These are phyloP conservation scores for Morella rubra DNA, from an alignment of 306 rosid species.

Conservation along the genomic window DNA sequence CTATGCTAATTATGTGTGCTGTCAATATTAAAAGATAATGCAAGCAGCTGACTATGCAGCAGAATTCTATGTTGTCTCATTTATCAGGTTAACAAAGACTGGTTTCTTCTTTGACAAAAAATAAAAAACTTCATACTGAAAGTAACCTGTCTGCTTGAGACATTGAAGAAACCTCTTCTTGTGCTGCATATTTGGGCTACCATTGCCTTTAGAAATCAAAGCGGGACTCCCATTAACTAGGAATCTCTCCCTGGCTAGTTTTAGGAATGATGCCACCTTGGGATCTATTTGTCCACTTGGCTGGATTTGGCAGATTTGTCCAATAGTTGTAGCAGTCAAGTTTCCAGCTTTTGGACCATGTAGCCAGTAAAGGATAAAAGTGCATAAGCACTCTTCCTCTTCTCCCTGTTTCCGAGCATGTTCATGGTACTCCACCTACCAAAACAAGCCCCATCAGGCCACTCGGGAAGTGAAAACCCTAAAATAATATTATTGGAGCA, in stretches of 20 bases:
- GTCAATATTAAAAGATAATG: constrained; percentile 25
- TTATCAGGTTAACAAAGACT: background rate
- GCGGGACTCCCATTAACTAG: constrained; percentile 12
- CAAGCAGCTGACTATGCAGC: background rate
- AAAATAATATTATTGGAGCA: too few species aligned
- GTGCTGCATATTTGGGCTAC: constrained; percentile 13
- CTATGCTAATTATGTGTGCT: too few species aligned
- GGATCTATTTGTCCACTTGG: constrained; percentile 36
- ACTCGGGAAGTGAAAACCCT: background rate
- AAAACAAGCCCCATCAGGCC: constrained; percentile 17
- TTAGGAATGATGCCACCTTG: constrained; percentile 44
- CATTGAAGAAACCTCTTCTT: constrained; percentile 30
- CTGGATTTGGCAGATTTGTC: constrained; percentile 49
- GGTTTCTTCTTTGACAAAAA: constrained; percentile 3
- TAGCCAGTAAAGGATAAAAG: constrained; percentile 50
- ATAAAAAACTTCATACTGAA: constrained; percentile 4
- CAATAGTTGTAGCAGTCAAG: constrained; percentile 32
- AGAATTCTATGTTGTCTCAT: constrained; percentile 5
- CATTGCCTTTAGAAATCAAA: constrained; percentile 9
- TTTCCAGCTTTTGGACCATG: constrained; percentile 59
- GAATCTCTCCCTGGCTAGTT: constrained; percentile 35
- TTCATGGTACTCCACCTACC: constrained; percentile 47
- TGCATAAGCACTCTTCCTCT: constrained; percentile 60
- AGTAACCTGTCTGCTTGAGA: constrained; percentile 38
- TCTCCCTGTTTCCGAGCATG: constrained; percentile 46